Evolutionary conservation across 768 basidiomycete genomes (phyloP), one percentile per base, ranked within the genome.

Genomic region (Panus rudis): DNA sequence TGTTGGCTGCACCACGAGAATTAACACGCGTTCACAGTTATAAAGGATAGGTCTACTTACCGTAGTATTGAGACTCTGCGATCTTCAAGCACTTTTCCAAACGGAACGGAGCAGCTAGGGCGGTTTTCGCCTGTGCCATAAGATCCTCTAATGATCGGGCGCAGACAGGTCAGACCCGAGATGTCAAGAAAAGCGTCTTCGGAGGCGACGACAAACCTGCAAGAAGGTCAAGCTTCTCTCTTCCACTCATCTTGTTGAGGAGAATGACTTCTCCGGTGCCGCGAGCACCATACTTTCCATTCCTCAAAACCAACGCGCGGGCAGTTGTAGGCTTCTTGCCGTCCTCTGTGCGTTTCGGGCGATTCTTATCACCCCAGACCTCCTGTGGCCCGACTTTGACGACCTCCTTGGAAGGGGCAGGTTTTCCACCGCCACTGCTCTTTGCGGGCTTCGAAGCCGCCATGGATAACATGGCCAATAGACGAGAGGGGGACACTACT

Each of bases 141-240:
- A 85, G 72, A 57, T 86, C 83, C 77, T 84, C 84, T 88, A 39
- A 7, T 6, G 8, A 32, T 23, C 39, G 12, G 13, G 30, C 37
- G 31, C 39, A 25, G 34, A 41, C 50, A n/a, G 46, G 40, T 37
- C 33, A 27, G 19, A 35, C 44, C 26, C 17, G 39, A 33, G 16
- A 23, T 20, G 25, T 26, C 34, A 16, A 20, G 17, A 42, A 45
- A 42, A 28, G n/a, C n/a, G n/a, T n/a, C n/a, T n/a, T n/a, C n/a
- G n/a, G n/a, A n/a, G n/a, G n/a, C 34, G 52, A 45, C 46, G 46
- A 61, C 66, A 46, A 55, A 84, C 88, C 85, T 52, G 84, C 84
- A 23, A 89, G 64, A 20, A 89, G 70, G 58, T 87, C 84, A 23
- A 91, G 68, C 55, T 89, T 89, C 61, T 89, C 87, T 54, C 83